Base-by-base conservation (phyloP, 352 stramenopile species). In the Phytophthora brassicae region DNA sequence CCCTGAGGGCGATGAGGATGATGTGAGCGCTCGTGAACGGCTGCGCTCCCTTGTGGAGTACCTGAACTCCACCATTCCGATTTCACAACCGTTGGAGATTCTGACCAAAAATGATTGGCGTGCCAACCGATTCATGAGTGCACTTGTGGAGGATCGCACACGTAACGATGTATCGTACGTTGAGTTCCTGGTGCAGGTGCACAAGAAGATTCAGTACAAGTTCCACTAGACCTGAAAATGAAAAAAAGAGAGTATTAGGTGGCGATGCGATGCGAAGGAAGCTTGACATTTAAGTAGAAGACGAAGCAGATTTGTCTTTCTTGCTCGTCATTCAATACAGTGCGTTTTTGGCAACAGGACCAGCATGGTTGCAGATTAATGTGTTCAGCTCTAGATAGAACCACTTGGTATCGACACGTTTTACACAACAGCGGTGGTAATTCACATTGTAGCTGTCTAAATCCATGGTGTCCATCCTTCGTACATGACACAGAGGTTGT, bases 131-230 rank as follows among this genome's bases (percentile, higher is more conserved):
- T 93, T 95, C 65, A 92, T 93, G 77, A 92, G 79, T 60, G 77
- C 83, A 38, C 74, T 96, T 29, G 86, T 96, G 59, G 88, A 96
- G 64, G 87, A 96, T 61, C 82, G 84, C 46, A 92, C 85, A 44
- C 79, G 78, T 28, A 92, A 93, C 66, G 86, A 94, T 59, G 79
- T 92, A 31, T 94, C 85, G 49, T 96, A 96, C 60, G 87, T 95
- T 23, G 89, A 96, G 71, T 95, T 95, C 68, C 68, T 96, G 35
- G 88, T 92, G 41, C 81, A 94, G 56, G 80, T 95, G 51, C 89
- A 96, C 76, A 95, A 94, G 70, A 91, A 95, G 75, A 95, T 96
- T 74, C 87, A 96, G 75, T 86, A 92, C 63, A 94, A 93, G 72
- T 92, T 95, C 70, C 86, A 90, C 65, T 90, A 90, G 75, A 77